Conservation (phyloP, 2,329 filamentous ascomycete species). For the Claviceps monticola region DNA sequence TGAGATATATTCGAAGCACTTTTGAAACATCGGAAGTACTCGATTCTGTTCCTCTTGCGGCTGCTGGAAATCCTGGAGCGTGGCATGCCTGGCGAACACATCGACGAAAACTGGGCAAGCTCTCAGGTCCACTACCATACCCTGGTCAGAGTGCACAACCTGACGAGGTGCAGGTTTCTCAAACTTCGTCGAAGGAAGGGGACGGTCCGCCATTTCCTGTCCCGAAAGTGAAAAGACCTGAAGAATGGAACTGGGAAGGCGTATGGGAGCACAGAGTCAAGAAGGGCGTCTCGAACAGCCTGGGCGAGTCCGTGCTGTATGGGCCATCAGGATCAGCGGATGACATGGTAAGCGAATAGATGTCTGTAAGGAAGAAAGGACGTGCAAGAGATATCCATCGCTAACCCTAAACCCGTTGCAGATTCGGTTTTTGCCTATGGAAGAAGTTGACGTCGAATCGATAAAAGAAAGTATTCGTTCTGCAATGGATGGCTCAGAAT, state of each 20-base stretch:
- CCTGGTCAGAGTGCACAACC: not conserved
- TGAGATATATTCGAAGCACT: constrained; percentile 68
- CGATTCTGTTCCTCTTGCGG: constrained; percentile 65
- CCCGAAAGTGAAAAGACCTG: constrained; percentile 30
- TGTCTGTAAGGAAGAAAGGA: not conserved
- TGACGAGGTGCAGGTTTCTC: not conserved
- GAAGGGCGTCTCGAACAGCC: constrained; percentile 61
- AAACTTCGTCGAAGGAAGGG: not conserved
- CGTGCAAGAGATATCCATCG: not conserved
- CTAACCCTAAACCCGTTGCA: constrained; percentile 16
- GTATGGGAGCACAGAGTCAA: constrained; percentile 88
- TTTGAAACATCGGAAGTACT: constrained; percentile 69
- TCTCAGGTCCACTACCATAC: constrained; percentile 6
- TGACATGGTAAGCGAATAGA: constrained; percentile 50
- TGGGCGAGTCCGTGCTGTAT: constrained; percentile 69
- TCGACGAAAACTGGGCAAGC: constrained; percentile 26
- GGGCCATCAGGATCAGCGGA: constrained; percentile 48
- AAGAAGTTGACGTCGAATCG: constrained; percentile 41
- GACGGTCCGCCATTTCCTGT: constrained; percentile 2
- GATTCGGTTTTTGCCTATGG: constrained; percentile 55
- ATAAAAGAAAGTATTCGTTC: constrained; percentile 45
- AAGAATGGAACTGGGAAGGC: constrained; percentile 95
- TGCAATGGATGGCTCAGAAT: constrained; percentile 27
- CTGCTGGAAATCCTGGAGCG: constrained; percentile 77
- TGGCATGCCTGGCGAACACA: constrained; percentile 88